A percentile compares a stretch with the other conserved stretches of the same genome.
phyloP scores from a whole-genome alignment of 2,329 filamentous ascomycete genomes.

The Aspergillus latus region DNA sequence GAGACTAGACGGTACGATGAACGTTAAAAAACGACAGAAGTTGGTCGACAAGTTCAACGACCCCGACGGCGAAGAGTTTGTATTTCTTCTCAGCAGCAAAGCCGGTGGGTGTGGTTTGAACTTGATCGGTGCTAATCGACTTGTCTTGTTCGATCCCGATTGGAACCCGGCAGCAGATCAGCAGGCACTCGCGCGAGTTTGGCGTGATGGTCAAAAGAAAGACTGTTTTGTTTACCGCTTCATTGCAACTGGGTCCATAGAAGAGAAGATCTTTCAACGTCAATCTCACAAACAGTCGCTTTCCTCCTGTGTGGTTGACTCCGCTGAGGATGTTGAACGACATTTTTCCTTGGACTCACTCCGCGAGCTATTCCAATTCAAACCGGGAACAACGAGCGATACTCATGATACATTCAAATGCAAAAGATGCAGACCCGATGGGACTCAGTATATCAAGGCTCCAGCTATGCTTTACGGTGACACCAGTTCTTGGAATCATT shows the following conservation, averaged over 20 bases:
- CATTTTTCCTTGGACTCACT: constrained; percentile 92
- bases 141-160: constrained; percentile 93
- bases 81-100: constrained; percentile 95
- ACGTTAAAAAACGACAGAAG: constrained; percentile 94
- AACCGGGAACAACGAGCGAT: constrained; percentile 78
- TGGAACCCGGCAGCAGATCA: constrained; percentile 99
- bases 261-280: constrained; percentile 98
- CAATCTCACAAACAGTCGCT: constrained; percentile 97
- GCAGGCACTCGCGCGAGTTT: constrained; percentile 93
- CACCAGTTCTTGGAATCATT: constrained; percentile 99
- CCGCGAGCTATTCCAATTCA: constrained; percentile 91
- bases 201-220: constrained; percentile 98
- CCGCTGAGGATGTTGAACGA: constrained; percentile 92
- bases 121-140: constrained; percentile 87
- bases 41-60: constrained; percentile 98
- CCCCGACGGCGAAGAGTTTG: constrained; percentile 81
- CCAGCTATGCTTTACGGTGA: constrained; percentile 96
- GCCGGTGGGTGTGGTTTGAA: constrained; percentile 96
- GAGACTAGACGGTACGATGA: constrained; percentile 95
- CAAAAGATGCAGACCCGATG: constrained; percentile 86
- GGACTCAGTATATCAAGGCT: constrained; percentile 83
- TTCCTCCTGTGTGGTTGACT: constrained; percentile 94
- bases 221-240: constrained; percentile 99
- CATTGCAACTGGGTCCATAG: constrained; percentile 95
- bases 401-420: constrained; percentile 99